Evolutionary conservation across 257 asterid species (phyloP).

Genomic region (Perilla frutescens): DNA sequence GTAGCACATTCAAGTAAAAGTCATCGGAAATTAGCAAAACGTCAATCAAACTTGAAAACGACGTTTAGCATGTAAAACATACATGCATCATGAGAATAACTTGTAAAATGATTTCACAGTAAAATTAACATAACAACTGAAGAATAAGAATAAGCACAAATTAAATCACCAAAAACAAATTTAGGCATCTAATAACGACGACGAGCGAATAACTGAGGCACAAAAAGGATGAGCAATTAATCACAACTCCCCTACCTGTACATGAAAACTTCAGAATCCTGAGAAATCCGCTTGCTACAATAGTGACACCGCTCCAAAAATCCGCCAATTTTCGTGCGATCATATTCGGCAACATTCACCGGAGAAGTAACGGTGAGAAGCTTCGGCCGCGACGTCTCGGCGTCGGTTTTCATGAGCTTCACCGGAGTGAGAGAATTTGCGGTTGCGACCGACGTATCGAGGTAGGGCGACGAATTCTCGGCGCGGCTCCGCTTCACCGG

Average conservation of each 20-base stretch:
- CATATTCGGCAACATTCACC: constrained; percentile 16
- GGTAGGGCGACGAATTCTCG: constrained; percentile 34
- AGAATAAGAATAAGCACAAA: not conserved
- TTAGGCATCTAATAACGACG: not conserved
- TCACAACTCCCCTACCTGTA: constrained; percentile 46
- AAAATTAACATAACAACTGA: not conserved
- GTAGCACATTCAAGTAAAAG: constrained; percentile 2
- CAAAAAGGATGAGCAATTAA: not conserved
- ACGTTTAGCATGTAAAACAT: not conserved
- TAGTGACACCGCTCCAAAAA: constrained; percentile 55
- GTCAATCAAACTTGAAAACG: constrained; percentile 1
- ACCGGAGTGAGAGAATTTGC: constrained; percentile 12
- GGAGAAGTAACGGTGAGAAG: constrained; percentile 36
- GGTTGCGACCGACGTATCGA: constrained; percentile 14
- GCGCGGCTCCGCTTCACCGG: constrained; percentile 45
- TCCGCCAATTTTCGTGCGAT: constrained; percentile 37
- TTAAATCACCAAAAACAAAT: not conserved
- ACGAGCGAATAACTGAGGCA: not conserved
- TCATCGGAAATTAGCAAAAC: constrained; percentile 8
- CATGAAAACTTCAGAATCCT: constrained; percentile 56
- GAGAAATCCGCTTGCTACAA: constrained; percentile 51
- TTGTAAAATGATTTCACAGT: not conserved
- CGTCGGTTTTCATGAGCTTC: constrained; percentile 34
- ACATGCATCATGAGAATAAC: not conserved
- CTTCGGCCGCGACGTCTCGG: constrained; percentile 36